Conservation (phyloP, 345 rosid species). For the Leavenworthia alabamica region DNA sequence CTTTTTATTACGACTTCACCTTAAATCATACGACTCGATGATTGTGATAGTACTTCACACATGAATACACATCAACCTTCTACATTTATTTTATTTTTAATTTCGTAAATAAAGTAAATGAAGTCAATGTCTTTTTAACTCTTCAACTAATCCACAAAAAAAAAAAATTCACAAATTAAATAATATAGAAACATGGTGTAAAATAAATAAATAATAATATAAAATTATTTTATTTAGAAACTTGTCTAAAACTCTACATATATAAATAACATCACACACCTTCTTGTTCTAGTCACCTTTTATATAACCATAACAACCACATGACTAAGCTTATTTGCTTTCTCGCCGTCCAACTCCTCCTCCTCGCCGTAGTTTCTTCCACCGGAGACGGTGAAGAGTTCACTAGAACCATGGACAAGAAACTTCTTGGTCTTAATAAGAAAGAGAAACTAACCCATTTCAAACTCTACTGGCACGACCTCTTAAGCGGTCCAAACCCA, state of each 20-base stretch:
- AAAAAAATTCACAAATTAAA: neutral
- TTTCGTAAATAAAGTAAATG: neutral
- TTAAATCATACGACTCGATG: conserved; percentile 23
- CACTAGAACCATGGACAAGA: conserved; percentile 32
- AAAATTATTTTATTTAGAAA: neutral
- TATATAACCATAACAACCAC: neutral
- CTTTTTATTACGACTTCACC: conserved; percentile 12
- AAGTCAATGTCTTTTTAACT: neutral
- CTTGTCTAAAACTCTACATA: neutral
- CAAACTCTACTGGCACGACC: conserved; percentile 64
- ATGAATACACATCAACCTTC: conserved; percentile 4
- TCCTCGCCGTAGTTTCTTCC: conserved; percentile 13
- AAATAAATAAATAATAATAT: too few species aligned
- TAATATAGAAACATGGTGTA: neutral
- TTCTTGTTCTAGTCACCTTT: neutral
- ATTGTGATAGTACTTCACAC: conserved; percentile 13
- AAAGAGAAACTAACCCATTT: conserved; percentile 65
- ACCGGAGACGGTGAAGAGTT: conserved; percentile 21
- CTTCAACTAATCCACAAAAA: conserved; percentile 6
- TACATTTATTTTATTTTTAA: neutral
- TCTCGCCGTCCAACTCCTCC: conserved; percentile 11
- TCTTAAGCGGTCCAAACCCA: conserved; percentile 42
- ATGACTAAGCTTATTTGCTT: conserved; percentile 26
- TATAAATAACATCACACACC: conserved; percentile 10
- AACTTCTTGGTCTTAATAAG: conserved; percentile 28